A percentile compares a stretch with the other conserved stretches of the same genome.
Evolutionary conservation across 2,329 filamentous ascomycete species (phyloP).

Genomic region (Camillea tinctor): DNA sequence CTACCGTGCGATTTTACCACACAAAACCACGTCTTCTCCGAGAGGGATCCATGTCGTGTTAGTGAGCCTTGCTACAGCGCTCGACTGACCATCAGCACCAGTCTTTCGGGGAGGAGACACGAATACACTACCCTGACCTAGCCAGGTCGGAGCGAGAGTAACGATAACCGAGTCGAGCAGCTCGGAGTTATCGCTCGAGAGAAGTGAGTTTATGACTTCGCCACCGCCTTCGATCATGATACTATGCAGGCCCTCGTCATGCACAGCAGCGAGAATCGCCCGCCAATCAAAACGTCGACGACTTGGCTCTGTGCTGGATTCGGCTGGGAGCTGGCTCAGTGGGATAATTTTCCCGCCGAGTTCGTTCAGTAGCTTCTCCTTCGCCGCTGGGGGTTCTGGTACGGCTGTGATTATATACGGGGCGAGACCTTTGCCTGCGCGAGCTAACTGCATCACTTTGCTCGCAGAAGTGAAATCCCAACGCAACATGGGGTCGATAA

Average conservation of each 20-base stretch:
- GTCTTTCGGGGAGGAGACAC: constrained; percentile 66
- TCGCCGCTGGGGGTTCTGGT: constrained; percentile 44
- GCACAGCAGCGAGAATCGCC: constrained; percentile 59
- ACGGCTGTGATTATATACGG: constrained; percentile 68
- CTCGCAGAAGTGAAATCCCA: constrained; percentile 63
- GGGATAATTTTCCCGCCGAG: constrained; percentile 54
- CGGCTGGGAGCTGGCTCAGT: constrained; percentile 29
- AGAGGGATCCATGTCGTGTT: constrained; percentile 74
- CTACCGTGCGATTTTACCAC: constrained; percentile 53
- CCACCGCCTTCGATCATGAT: constrained; percentile 93
- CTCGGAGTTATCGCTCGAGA: constrained; percentile 59
- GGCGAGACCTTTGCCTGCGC: constrained; percentile 64
- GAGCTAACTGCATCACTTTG: constrained; percentile 65
- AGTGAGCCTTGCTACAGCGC: constrained; percentile 63
- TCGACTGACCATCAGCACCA: constrained; percentile 48
- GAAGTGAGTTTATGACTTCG: constrained; percentile 74
- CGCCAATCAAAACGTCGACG: constrained; percentile 59
- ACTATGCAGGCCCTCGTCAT: constrained; percentile 62
- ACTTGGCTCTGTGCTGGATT: constrained; percentile 35
- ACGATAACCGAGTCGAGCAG: constrained; percentile 78
- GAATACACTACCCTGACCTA: constrained; percentile 79
- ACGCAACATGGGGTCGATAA: constrained; percentile 76
- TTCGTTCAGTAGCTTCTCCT: constrained; percentile 41
- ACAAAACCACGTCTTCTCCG: constrained; percentile 80
- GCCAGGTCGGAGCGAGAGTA: constrained; percentile 85